Evolutionary conservation across 2,329 filamentous ascomycete species (phyloP), one percentile per base, ranked within the genome.

Genomic region (Cytospora piceae): DNA sequence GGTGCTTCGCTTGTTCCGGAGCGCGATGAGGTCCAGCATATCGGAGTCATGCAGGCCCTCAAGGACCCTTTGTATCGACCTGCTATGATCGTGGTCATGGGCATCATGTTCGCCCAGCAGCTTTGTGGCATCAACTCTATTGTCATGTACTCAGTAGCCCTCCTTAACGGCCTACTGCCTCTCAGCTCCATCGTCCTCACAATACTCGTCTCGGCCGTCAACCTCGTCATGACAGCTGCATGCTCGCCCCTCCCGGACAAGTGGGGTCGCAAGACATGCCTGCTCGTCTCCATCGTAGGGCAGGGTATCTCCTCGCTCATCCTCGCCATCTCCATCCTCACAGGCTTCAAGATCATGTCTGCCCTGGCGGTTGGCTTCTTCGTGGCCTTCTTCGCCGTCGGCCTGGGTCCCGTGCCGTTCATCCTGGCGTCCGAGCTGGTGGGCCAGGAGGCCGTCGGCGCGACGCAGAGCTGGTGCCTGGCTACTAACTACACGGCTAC

Each of bases 101-200:
- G 92, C 0, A 89, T 96, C 71, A 97, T 98, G 94, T 84, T 94
- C 66, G 90, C 92, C 0, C 95, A 98, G 76, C 95, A 99, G 76
- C 83, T 97, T 46, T 94, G 91, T 66, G 94, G 93, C 56, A 94
- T 98, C 80, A 98, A 99, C 84, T 94, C 91, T 66, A 94, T 98
- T 74, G 91, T 98, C 78, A 97, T 99, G 94, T 99, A 99, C 78
- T 96, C 94, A 2, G 95, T 98, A 7, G 93, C 92, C 0, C 87
- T 99, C 1, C 85, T 99, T 17, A 87, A 90, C 37, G 88, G 88
- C 69, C 85, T 98, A 1, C 85, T 99, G 0, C 90, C 92, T 4
- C 87, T 93, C 56, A 93, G 89, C 68, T 94, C 94, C 0, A 90
- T 90, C 0, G 80, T 96, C 1, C 84, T 99, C 61, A 96, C 94